phyloP scores from a whole-genome alignment of 768 basidiomycete genomes.

The Strobilomyces confusus region DNA sequence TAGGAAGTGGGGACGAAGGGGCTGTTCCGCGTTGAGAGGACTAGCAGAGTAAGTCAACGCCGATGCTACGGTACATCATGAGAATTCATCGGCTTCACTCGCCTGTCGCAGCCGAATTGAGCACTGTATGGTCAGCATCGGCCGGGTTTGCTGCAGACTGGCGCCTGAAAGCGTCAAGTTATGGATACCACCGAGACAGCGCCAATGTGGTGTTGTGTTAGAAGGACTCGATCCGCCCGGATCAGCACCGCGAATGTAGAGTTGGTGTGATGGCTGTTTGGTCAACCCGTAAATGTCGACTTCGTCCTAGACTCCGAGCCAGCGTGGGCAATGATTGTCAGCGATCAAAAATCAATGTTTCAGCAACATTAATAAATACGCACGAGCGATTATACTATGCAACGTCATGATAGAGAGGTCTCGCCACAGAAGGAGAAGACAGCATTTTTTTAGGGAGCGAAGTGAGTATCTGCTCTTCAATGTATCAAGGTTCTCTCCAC shows the following conservation, averaged over 20 bases:
- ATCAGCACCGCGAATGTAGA: background rate
- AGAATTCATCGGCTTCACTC: background rate
- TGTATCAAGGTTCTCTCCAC: too few species aligned
- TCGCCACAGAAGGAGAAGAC: too few species aligned
- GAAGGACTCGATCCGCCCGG: background rate
- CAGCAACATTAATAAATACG: too few species aligned
- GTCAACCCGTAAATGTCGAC: background rate
- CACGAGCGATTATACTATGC: background rate
- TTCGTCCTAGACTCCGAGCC: background rate
- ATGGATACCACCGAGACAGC: background rate
- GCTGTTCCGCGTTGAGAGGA: background rate
- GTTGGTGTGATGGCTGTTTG: background rate
- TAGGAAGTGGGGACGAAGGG: background rate
- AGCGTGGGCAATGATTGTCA: background rate
- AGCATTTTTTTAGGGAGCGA: too few species aligned
- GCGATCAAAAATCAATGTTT: too few species aligned
- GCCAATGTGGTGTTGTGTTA: background rate
- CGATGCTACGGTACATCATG: background rate
- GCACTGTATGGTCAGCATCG: background rate
- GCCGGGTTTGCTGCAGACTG: too few species aligned
- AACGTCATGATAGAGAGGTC: background rate
- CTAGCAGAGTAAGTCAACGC: background rate
- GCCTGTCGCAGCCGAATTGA: background rate
- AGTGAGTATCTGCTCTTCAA: too few species aligned
- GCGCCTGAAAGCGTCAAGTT: too few species aligned